phyloP scores from a whole-genome alignment of 73 alveolate genomes.

The Effrenium voratum region DNA sequence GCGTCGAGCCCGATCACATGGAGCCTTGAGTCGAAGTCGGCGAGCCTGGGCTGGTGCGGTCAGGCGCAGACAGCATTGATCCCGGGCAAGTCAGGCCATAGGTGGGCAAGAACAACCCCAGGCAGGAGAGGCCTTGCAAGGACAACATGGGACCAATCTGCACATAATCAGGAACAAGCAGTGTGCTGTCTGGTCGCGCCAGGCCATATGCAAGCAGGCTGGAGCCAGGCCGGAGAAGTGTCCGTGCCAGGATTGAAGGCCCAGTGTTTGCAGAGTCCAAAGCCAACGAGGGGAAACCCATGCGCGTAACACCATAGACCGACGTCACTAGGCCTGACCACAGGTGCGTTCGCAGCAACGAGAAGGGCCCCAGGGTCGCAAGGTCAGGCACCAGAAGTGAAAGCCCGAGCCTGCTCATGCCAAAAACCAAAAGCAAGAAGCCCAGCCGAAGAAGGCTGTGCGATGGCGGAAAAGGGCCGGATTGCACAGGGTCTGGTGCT shows the following conservation, averaged over 20 bases:
- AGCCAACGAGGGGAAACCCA: neutral
- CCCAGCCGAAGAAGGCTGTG: neutral
- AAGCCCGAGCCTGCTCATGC: neutral
- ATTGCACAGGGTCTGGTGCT: constrained; percentile 25
- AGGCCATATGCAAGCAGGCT: neutral
- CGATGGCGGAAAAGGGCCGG: neutral
- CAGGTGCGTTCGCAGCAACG: neutral
- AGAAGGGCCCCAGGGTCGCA: neutral
- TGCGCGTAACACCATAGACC: constrained; percentile 17
- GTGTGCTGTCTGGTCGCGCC: neutral
- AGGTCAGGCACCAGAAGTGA: neutral
- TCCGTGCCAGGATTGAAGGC: neutral
- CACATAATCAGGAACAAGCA: neutral
- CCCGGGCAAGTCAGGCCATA: constrained; percentile 33
- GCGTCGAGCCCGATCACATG: neutral
- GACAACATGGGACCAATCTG: neutral
- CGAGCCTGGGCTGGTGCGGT: neutral
- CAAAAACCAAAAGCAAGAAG: neutral
- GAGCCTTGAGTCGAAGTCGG: neutral
- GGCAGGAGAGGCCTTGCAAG: neutral
- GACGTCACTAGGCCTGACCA: neutral
- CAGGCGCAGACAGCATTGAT: neutral
- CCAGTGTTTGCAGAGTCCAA: neutral
- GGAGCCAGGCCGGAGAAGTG: neutral
- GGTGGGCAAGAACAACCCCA: neutral